Evolutionary conservation across 2,329 filamentous ascomycete species (phyloP).

Genomic region (Penicillium sp.): DNA sequence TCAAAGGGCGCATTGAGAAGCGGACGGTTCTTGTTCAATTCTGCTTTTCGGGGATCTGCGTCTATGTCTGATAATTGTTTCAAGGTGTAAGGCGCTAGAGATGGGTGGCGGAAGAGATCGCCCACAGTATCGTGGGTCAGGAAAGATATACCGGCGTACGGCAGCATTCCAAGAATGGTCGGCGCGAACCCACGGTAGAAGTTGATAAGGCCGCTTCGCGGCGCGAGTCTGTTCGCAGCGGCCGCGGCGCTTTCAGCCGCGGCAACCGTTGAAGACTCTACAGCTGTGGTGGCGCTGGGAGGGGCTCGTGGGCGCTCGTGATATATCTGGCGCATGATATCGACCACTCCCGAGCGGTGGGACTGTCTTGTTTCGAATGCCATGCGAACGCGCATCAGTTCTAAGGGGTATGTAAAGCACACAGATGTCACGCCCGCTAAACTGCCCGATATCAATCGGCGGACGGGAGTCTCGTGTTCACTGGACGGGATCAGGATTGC

Average conservation of each 20-base stretch:
- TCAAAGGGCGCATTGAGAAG: constrained; percentile 83
- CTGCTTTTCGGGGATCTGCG: constrained; percentile 44
- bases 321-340: constrained; percentile 86
- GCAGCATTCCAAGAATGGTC: constrained; percentile 90
- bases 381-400: constrained; percentile 86
- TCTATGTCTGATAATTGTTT: constrained; percentile 53
- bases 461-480: constrained; percentile 75
- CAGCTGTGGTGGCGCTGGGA: constrained; percentile 11
- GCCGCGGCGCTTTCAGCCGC: constrained; percentile 37
- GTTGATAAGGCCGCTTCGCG: constrained; percentile 73
- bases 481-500: constrained; percentile 70
- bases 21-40: constrained; percentile 60
- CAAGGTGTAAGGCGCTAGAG: constrained; percentile 72
- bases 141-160: constrained; percentile 94
- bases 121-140: constrained; percentile 89
- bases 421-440: constrained; percentile 78
- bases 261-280: constrained; percentile 42
- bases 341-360: constrained; percentile 67
- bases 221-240: constrained; percentile 54
- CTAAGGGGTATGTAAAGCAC: constrained; percentile 93
- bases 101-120: constrained; percentile 73
- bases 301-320: constrained; percentile 62
- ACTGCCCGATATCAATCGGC: constrained; percentile 57
- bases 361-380: constrained; percentile 89
- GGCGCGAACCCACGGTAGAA: constrained; percentile 95